phyloP scores from a whole-genome alignment of 257 asterid genomes.

The Perilla frutescens region DNA sequence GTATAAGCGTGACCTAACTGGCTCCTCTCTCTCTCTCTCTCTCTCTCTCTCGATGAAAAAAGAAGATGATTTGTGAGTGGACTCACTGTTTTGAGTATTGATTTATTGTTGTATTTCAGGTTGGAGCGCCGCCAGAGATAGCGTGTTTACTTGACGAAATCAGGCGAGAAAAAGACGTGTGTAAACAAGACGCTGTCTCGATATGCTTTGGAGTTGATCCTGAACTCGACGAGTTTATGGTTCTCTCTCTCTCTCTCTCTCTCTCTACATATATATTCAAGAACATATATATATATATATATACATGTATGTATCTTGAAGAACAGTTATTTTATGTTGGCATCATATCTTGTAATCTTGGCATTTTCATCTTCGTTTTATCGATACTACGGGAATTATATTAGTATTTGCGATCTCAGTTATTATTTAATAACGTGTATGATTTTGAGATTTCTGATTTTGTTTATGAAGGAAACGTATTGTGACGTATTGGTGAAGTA shows the following conservation, averaged over 20 bases:
- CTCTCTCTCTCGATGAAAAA: neutral
- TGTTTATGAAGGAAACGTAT: slow-evolving; percentile 64
- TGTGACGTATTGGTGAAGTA: slow-evolving; percentile 79
- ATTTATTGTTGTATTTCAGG: slow-evolving; percentile 40
- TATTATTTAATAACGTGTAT: neutral
- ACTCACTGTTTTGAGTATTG: neutral
- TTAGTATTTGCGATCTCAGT: too few species aligned
- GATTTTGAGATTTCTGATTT: neutral
- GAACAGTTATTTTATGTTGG: slow-evolving; percentile 32
- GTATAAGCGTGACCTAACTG: slow-evolving; percentile 24
- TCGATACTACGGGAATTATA: too few species aligned
- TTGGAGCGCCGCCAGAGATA: slow-evolving; percentile 73
- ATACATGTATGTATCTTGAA: too few species aligned
- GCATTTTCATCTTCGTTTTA: neutral
- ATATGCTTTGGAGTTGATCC: slow-evolving; percentile 57
- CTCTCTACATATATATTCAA: neutral
- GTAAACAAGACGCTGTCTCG: slow-evolving; percentile 34
- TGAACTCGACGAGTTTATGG: slow-evolving; percentile 80
- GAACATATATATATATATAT: too few species aligned
- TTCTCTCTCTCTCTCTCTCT: slow-evolving; percentile 37
- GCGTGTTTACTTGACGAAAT: slow-evolving; percentile 59
- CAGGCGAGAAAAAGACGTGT: slow-evolving; percentile 47
- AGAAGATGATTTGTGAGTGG: too few species aligned
- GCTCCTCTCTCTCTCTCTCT: neutral
- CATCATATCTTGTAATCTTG: neutral